Evolutionary conservation across 1,139 yeast species (phyloP).

Genomic region (Candida sp.): DNA sequence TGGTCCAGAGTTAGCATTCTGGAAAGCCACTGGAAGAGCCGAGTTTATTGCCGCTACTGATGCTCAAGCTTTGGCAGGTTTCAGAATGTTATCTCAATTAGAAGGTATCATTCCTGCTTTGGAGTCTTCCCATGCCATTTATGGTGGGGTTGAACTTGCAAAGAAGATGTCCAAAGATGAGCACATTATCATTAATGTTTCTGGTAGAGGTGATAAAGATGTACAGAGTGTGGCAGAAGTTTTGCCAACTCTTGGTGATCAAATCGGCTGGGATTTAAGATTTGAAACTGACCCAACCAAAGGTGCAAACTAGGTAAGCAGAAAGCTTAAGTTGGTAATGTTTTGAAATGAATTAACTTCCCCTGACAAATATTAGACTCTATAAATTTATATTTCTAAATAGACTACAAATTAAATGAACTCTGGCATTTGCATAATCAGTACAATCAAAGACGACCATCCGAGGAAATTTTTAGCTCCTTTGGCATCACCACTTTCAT

Average conservation of each 20-base stretch:
- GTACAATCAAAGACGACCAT: slow-evolving; percentile 83
- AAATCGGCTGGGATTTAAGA: slow-evolving; percentile 95
- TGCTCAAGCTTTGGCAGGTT: slow-evolving; percentile 89
- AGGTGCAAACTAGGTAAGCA: neutral
- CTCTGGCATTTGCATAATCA: slow-evolving; percentile 81
- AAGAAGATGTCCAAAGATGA: slow-evolving; percentile 78
- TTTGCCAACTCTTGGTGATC: slow-evolving; percentile 83
- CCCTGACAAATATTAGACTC: neutral
- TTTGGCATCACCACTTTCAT: slow-evolving; percentile 66
- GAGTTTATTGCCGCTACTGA: slow-evolving; percentile 85
- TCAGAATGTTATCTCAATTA: slow-evolving; percentile 80
- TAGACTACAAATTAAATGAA: neutral
- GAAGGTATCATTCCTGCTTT: slow-evolving; percentile 99
- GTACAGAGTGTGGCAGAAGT: slow-evolving; percentile 97
- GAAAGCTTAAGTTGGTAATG: too few species aligned
- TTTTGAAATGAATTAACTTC: too few species aligned
- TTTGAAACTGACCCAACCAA: slow-evolving; percentile 60
- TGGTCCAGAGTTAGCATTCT: slow-evolving; percentile 95
- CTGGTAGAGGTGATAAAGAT: slow-evolving; percentile 99
- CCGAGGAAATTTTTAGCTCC: slow-evolving; percentile 93
- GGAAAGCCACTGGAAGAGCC: slow-evolving; percentile 95
- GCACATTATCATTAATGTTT: slow-evolving; percentile 80
- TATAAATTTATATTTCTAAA: neutral
- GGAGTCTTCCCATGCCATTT: slow-evolving; percentile 95
- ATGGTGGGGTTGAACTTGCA: slow-evolving; percentile 87